Evolutionary conservation across 805 yeast species (phyloP).

Genomic region (Wickerhamomyces alni): DNA sequence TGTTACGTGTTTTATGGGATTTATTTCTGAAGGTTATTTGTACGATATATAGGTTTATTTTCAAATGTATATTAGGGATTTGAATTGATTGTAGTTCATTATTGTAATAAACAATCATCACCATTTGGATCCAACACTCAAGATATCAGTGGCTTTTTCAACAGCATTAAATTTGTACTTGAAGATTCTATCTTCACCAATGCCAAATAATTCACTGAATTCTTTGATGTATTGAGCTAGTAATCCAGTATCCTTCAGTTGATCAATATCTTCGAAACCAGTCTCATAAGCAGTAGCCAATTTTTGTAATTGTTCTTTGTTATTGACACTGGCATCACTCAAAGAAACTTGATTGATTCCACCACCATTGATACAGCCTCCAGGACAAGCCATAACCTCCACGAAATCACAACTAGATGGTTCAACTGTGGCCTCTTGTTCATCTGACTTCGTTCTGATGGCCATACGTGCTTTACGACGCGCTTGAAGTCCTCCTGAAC

Average conservation of each 20-base stretch:
- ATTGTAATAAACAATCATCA: slow-evolving; percentile 15
- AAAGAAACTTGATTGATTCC: slow-evolving; percentile 47
- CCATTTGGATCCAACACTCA: slow-evolving; percentile 55
- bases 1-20: slow-evolving; percentile 2
- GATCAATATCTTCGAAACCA: slow-evolving; percentile 28
- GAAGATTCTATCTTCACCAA: slow-evolving; percentile 32
- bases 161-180: slow-evolving; percentile 44
- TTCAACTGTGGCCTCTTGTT: slow-evolving; percentile 5
- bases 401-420: slow-evolving; percentile 66
- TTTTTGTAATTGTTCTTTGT: slow-evolving; percentile 17
- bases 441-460: background rate
- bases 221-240: slow-evolving; percentile 28
- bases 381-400: slow-evolving; percentile 97
- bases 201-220: slow-evolving; percentile 27
- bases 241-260: slow-evolving; percentile 24
- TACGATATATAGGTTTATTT: slow-evolving; percentile 1
- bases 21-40: background rate
- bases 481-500: slow-evolving; percentile 23
- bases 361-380: slow-evolving; percentile 96
- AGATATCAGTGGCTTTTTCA: slow-evolving; percentile 45
- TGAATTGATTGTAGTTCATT: background rate
- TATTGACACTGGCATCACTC: slow-evolving; percentile 2
- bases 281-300: slow-evolving; percentile 26
- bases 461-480: slow-evolving; percentile 17
- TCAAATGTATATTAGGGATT: slow-evolving; percentile 2